Conservation (phyloP, 805 yeast species). For the Cyberlindnera saturnus region DNA sequence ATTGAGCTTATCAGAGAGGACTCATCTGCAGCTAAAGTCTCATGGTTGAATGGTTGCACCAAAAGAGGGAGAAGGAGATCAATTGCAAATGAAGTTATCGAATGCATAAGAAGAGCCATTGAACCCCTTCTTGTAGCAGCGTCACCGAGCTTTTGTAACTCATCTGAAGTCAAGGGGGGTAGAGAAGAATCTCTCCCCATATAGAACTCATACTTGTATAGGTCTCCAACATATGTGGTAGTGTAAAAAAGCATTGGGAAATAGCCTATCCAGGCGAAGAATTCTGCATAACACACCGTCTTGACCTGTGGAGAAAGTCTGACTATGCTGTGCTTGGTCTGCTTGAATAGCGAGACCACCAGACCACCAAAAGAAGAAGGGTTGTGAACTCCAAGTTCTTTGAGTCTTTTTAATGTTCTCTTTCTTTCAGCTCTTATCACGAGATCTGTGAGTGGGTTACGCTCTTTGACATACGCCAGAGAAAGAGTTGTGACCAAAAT, state of each 20-base stretch:
- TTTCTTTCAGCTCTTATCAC: slow-evolving; percentile 33
- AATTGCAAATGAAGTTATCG: slow-evolving; percentile 38
- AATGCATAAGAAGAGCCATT: slow-evolving; percentile 42
- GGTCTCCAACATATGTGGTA: slow-evolving; percentile 58
- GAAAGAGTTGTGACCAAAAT: slow-evolving; percentile 31
- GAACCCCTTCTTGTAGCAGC: slow-evolving; percentile 48
- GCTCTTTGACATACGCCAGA: slow-evolving; percentile 33
- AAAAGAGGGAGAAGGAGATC: slow-evolving; percentile 41
- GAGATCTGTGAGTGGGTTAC: slow-evolving; percentile 39
- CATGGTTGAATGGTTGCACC: slow-evolving; percentile 27
- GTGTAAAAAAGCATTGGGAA: slow-evolving; percentile 62
- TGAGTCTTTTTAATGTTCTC: slow-evolving; percentile 26
- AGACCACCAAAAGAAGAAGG: slow-evolving; percentile 16
- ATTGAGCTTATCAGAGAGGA: slow-evolving; percentile 3
- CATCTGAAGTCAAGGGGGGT: slow-evolving; percentile 31
- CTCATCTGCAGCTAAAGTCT: slow-evolving; percentile 9
- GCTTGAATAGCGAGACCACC: slow-evolving; percentile 22
- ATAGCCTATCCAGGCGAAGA: slow-evolving; percentile 65
- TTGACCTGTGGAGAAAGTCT: slow-evolving; percentile 45
- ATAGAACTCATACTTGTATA: slow-evolving; percentile 37
- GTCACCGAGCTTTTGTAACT: slow-evolving; percentile 34
- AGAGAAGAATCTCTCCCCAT: slow-evolving; percentile 28
- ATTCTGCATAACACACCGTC: slow-evolving; percentile 48
- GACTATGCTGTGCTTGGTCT: slow-evolving; percentile 30
- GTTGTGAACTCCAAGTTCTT: slow-evolving; percentile 31